Evolutionary conservation across 768 basidiomycete genomes (phyloP), one percentile per base, ranked within the genome.

Genomic region (Suillus paluster): DNA sequence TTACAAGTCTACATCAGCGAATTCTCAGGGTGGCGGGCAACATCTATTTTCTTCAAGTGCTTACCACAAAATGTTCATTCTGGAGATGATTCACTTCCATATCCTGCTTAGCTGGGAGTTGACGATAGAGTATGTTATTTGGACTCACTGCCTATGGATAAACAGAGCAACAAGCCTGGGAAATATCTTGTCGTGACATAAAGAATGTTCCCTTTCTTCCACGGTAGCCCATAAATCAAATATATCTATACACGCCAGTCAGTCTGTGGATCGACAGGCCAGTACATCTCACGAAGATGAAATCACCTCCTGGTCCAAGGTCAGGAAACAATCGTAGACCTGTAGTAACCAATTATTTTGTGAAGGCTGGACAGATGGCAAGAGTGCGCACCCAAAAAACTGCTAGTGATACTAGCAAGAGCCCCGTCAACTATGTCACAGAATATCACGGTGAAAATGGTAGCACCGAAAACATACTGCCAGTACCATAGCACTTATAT

Each of bases 251-350:
- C 19, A 33, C 3, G 19, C 30, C 19, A n/a, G 6, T 33, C 33
- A 50, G 6, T 30, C 19, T 50, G 30, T 50, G 11, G 17, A 30
- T 50, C 25, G 19, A 50, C 33, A 33, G 30, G 30, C 49, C n/a
- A 30, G 4, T 30, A n/a, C 17, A 50, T 50, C 19, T 50, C 49
- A 11, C 17, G 2, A 33, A 50, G 30, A 33, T n/a, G 11, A 50
- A 50, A 33, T 50, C 19, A 50, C 49, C 30, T 50, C 49, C 30
- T n/a, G 49, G 30, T 50, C 49, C 30, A 50, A 50, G 49, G 49
- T 50, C 49, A 50, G 49, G 49, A 50, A 50, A 50, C 49, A 50
- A 19, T 50, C 49, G 19, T 33, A 50, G 5, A 7, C 19, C 49
- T 50, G 30, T 50, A n/a, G n/a, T n/a, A 19, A 50, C 19, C n/a